These are phyloP conservation scores for Vitellaria paradoxa DNA, from an alignment of 179 eudicot genomes.

Conservation along the genomic window DNA sequence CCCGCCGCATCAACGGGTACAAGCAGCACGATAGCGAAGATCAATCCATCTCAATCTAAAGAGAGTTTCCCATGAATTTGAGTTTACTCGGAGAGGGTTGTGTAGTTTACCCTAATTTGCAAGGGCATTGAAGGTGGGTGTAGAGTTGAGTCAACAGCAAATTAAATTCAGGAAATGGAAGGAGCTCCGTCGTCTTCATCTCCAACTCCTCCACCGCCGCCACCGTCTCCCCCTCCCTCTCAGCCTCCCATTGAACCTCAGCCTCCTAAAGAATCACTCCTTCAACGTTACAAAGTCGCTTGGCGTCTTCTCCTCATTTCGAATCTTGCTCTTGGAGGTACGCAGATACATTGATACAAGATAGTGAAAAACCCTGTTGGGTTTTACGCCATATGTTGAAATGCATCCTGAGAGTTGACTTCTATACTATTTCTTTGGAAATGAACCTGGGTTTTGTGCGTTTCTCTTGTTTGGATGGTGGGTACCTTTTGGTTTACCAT, in stretches of 20 bases:
- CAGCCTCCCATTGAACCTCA: conserved; percentile 11
- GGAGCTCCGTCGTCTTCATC: no score
- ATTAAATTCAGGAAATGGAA: no score
- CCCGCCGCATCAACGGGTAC: no score
- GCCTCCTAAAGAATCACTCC: conserved; percentile 15
- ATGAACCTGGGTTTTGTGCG: not conserved
- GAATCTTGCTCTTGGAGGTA: conserved; percentile 62
- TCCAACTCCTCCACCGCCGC: no score
- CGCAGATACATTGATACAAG: not conserved
- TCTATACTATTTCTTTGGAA: not conserved
- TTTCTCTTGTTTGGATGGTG: not conserved
- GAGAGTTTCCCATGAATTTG: no score
- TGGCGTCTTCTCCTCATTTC: conserved; percentile 62
- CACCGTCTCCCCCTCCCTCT: conserved; percentile 15
- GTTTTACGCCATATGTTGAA: conserved; percentile 20
- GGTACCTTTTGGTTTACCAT: not conserved
- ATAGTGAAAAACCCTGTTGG: conserved; percentile 11
- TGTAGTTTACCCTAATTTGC: no score
- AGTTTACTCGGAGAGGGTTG: no score
- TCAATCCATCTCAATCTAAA: no score
- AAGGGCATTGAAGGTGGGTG: no score
- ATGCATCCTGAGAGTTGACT: conserved; percentile 4
- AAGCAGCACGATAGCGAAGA: no score
- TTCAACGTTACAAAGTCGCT: conserved; percentile 36
- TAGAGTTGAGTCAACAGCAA: no score